Percentiles rank a stretch among this genome's conserved stretches.
phyloP scores from a whole-genome alignment of 1,284 basidiomycete species.

The Ceratorhiza oryzae-sativae region DNA sequence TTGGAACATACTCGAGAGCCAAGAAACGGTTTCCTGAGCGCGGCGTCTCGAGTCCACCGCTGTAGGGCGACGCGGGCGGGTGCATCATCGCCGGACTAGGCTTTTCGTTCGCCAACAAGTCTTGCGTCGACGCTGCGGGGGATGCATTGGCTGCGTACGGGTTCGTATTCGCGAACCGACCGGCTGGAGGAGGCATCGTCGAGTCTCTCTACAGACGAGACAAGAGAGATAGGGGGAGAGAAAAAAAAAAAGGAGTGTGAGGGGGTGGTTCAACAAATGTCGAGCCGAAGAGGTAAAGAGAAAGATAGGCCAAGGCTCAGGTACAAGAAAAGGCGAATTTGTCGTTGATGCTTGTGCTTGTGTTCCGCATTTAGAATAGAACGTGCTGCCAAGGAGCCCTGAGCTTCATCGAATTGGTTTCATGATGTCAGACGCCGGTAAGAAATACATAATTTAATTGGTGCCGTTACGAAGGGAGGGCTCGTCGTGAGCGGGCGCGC shows the following conservation, averaged over 20 bases:
- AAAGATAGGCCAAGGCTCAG: not conserved
- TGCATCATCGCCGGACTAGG: slow-evolving; percentile 26
- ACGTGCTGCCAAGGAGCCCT: not conserved
- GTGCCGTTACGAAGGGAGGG: too few relatives aligned
- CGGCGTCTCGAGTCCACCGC: not conserved
- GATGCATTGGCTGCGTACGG: slow-evolving; percentile 12
- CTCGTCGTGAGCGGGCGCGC: too few relatives aligned
- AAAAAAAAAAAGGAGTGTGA: not conserved
- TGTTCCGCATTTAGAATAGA: not conserved
- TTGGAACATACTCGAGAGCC: not conserved
- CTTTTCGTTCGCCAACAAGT: slow-evolving; percentile 12
- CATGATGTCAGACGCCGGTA: not conserved
- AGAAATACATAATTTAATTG: too few relatives aligned
- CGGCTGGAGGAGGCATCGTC: slow-evolving; percentile 4
- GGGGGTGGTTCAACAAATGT: not conserved
- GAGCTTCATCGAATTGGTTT: not conserved
- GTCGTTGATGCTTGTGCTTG: not conserved
- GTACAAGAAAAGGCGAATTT: not conserved
- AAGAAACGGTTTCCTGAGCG: slow-evolving; percentile 4
- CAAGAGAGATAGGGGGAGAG: not conserved
- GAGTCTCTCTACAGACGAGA: not conserved
- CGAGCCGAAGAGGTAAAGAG: not conserved
- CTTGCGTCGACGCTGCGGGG: slow-evolving; percentile 12
- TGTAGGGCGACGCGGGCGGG: not conserved
- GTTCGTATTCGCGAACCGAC: slow-evolving; percentile 16